Base-by-base conservation (phyloP, 2,329 filamentous ascomycete species). In the Diaporthe aspalathi region DNA sequence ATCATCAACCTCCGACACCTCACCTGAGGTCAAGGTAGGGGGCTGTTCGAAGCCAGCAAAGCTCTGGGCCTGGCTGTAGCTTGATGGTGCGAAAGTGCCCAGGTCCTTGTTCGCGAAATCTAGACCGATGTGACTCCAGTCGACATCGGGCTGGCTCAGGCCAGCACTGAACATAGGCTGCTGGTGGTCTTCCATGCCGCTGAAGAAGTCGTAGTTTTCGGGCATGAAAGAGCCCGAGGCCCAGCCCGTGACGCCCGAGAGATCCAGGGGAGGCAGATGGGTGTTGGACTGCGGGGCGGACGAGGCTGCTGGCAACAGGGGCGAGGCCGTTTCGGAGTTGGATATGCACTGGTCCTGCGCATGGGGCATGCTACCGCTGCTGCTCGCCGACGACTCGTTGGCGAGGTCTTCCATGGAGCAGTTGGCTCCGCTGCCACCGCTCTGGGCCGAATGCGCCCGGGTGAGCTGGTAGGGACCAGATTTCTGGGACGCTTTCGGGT, bases 1-100 rank as follows among this genome's bases (percentile, higher is more conserved):
- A 74, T 92, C 90, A 73, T 92, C 90, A 6, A 89, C 89, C 77
- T 92, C 90, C 12, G 90, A 92, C 11, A 91, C 89, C 72, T 92
- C 90, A 45, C 90, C 90, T 16, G 90, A 92, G 11, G 89, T 91
- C 76, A 91, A 78, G 62, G 86, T 83, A 63, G 85, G 84, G 35
- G 86, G 84, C 73, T 86, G 87, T 76, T 89, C 88, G 74, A 86
- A 87, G 47, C 85, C 85, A 73, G 83, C 85, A 77, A 87, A 88
- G 76, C 86, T 85, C 71, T 83, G 85, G 32, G 87, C 82, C 79
- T 90, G 85, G 78, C 88, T 85, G 76, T 88, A 88, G 76, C 85
- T 86, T 11, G 87, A 87, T 16, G 86, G 82, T 20, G 84, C 85
- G 75, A 89, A 88, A 70, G 81, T 84, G 69, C 84, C 84, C 53